phyloP scores from a whole-genome alignment of 805 yeast genomes.

The Peterozyma toletana region DNA sequence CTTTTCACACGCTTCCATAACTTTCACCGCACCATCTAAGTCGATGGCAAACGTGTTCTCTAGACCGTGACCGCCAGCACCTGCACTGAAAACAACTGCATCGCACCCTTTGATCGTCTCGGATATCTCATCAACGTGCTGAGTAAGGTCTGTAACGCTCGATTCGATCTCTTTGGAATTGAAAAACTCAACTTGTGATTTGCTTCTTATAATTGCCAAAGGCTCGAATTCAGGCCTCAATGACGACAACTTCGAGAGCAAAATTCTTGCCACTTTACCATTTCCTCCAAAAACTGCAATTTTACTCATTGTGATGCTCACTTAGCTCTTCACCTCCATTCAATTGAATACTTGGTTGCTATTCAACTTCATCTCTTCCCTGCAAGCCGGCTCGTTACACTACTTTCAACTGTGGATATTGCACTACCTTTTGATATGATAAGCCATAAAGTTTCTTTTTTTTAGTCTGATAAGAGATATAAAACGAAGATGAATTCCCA shows the following conservation, averaged over 20 bases:
- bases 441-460: too few relatives aligned
- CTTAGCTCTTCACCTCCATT: too few relatives aligned
- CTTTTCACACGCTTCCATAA: constrained; percentile 43
- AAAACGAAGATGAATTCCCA: too few relatives aligned
- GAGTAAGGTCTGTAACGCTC: constrained; percentile 30
- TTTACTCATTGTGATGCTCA: constrained; percentile 16
- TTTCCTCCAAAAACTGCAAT: constrained; percentile 53
- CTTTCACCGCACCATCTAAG: constrained; percentile 53
- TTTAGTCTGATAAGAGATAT: too few relatives aligned
- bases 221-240: constrained; percentile 26
- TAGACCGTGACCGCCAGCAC: constrained; percentile 51
- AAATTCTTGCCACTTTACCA: constrained; percentile 48
- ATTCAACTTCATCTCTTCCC: too few relatives aligned
- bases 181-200: constrained; percentile 36
- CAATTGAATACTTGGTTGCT: too few relatives aligned
- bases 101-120: constrained; percentile 36
- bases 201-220: constrained; percentile 36
- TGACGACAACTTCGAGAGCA: constrained; percentile 28
- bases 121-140: constrained; percentile 26
- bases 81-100: constrained; percentile 55
- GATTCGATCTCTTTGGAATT: constrained; percentile 28
- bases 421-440: too few relatives aligned
- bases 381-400: too few relatives aligned
- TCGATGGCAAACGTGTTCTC: constrained; percentile 44
- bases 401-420: too few relatives aligned